phyloP scores from a whole-genome alignment of 1,139 yeast species.

The Diutina catenulata region DNA sequence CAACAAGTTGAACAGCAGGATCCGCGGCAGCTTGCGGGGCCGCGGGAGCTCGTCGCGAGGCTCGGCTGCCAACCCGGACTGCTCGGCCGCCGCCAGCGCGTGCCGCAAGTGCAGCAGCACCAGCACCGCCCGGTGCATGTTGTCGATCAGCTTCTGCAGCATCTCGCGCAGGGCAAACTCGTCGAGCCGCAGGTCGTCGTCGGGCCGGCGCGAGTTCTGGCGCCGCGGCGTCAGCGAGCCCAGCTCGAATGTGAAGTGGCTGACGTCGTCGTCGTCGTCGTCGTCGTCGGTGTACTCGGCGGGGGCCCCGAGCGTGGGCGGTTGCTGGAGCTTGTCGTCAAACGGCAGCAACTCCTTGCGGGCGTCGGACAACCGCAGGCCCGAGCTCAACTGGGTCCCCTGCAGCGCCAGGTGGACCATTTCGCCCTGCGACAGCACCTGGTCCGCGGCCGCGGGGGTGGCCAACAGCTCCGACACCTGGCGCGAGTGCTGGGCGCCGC shows the following conservation, averaged over 20 bases:
- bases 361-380: too few species aligned
- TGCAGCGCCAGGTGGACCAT: not conserved
- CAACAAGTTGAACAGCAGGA: conserved; percentile 28
- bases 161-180: too few species aligned
- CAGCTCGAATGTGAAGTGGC: conserved; percentile 3
- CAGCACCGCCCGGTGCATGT: not conserved
- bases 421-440: not conserved
- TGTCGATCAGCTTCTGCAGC: not conserved
- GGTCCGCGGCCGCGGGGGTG: too few species aligned
- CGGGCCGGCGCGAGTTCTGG: too few species aligned
- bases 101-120: not conserved
- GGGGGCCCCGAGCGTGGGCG: not conserved
- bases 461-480: too few species aligned
- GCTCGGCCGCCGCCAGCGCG: not conserved
- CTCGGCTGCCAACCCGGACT: not conserved
- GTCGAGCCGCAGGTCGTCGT: too few species aligned
- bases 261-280: not conserved
- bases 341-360: not conserved
- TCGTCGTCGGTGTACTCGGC: not conserved
- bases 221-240: too few species aligned
- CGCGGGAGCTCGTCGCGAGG: not conserved
- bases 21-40: conserved; percentile 20
- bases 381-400: too few species aligned
- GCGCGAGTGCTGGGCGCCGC: too few species aligned
- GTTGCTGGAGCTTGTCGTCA: not conserved